A percentile compares a stretch with the other conserved stretches of the same genome.
These are phyloP conservation scores for Hymenoscyphus fructigenus DNA, from an alignment of 2,329 filamentous ascomycete genomes.

Conservation along the genomic window DNA sequence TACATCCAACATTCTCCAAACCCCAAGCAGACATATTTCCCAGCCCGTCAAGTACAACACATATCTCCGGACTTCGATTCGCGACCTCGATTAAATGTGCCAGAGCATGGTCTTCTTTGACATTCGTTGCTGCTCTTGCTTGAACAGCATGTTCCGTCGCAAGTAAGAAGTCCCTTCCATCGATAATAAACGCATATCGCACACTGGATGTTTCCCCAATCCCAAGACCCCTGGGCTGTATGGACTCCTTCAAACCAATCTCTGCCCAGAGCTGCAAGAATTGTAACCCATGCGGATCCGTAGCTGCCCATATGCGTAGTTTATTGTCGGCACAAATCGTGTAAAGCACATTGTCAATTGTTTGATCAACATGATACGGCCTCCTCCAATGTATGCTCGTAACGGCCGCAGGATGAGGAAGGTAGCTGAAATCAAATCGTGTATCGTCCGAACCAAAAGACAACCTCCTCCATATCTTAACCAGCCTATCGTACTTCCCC, in stretches of 20 bases:
- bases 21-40: constrained; percentile 93
- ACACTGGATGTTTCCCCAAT: constrained; percentile 35
- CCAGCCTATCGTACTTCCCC: constrained; percentile 73
- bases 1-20: constrained; percentile 79
- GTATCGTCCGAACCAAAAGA: constrained; percentile 81
- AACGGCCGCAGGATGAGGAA: constrained; percentile 80
- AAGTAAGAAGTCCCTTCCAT: constrained; percentile 74
- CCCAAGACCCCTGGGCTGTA: constrained; percentile 45
- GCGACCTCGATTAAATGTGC: constrained; percentile 85
- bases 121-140: constrained; percentile 48
- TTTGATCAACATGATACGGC: constrained; percentile 74
- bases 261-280: constrained; percentile 77
- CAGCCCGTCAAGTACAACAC: constrained; percentile 77
- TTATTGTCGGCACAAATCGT: constrained; percentile 81
- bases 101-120: constrained; percentile 65
- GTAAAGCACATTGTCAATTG: constrained; percentile 83
- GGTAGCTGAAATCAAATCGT: constrained; percentile 86
- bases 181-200: constrained; percentile 77
- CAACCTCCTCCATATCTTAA: constrained; percentile 90
- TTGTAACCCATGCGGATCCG: constrained; percentile 68
- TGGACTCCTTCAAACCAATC: constrained; percentile 72
- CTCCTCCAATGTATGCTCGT: constrained; percentile 83
- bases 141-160: constrained; percentile 77
- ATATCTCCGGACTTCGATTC: constrained; percentile 82
- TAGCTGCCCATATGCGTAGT: constrained; percentile 79